Evolutionary conservation across 306 rosid species (phyloP).

Genomic region (Clitoria ternatea): DNA sequence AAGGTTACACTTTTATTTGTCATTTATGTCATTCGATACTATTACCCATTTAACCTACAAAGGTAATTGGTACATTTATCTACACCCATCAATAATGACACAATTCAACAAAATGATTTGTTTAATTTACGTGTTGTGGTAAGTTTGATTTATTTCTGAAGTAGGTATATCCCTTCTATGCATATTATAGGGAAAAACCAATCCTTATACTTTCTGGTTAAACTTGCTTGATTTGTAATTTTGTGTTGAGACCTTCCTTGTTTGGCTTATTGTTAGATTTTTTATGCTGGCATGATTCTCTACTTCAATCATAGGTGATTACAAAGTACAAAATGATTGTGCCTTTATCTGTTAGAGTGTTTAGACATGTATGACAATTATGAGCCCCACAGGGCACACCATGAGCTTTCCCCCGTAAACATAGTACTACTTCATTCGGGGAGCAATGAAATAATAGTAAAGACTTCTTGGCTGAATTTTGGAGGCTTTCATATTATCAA

Average conservation of each 20-base stretch:
- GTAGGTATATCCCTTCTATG: no score
- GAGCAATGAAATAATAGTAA: not conserved
- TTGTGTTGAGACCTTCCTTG: slow-evolving; percentile 11
- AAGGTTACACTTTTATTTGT: no score
- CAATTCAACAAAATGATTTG: no score
- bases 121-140: no score
- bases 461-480: not conserved
- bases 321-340: not conserved
- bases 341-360: not conserved
- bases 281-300: not conserved
- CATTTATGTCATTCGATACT: no score
- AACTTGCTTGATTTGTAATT: not conserved
- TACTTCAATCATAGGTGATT: no score
- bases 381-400: not conserved
- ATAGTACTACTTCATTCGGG: not conserved
- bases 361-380: no score
- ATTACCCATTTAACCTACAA: no score
- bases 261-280: not conserved
- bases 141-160: no score
- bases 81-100: no score
- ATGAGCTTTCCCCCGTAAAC: not conserved
- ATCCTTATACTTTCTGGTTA: slow-evolving; percentile 4
- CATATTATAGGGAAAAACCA: no score
- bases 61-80: no score
- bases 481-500: not conserved